Percentiles rank a stretch among this genome's conserved stretches.
Conservation (phyloP, 2,329 filamentous ascomycete species). For the Penicillium vulpinum region DNA sequence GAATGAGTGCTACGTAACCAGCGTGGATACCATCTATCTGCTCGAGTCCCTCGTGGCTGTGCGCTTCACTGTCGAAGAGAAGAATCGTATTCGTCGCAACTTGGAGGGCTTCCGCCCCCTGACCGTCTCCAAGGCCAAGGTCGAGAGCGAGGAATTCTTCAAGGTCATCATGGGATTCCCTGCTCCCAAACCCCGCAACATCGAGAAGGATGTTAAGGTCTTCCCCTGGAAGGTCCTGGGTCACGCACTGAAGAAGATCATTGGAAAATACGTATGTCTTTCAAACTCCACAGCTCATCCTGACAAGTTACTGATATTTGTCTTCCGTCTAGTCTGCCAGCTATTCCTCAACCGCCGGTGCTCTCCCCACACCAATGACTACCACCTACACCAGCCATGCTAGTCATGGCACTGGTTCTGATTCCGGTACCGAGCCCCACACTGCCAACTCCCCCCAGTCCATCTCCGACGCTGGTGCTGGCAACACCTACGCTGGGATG, state of each 20-base stretch:
- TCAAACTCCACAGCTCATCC: background rate
- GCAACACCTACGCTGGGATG: slow-evolving; percentile 47
- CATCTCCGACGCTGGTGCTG: slow-evolving; percentile 46
- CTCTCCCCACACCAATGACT: slow-evolving; percentile 40
- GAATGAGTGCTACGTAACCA: slow-evolving; percentile 87
- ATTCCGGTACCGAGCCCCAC: slow-evolving; percentile 50
- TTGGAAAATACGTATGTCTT: slow-evolving; percentile 82
- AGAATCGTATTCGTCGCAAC: slow-evolving; percentile 95
- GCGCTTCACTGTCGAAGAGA: slow-evolving; percentile 93
- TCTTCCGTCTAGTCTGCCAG: slow-evolving; percentile 58
- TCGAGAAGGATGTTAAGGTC: slow-evolving; percentile 98
- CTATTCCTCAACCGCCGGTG: slow-evolving; percentile 64
- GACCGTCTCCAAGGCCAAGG: slow-evolving; percentile 89
- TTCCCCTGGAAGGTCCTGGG: slow-evolving; percentile 93
- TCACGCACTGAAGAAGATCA: slow-evolving; percentile 92
- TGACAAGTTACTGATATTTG: slow-evolving; percentile 22
- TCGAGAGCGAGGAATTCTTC: slow-evolving; percentile 95
- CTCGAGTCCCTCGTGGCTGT: slow-evolving; percentile 85
- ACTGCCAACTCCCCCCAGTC: slow-evolving; percentile 52
- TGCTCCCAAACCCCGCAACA: slow-evolving; percentile 91
- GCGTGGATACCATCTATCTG: slow-evolving; percentile 94
- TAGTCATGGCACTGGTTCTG: slow-evolving; percentile 41
- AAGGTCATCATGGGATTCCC: slow-evolving; percentile 98
- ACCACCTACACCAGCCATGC: slow-evolving; percentile 41
- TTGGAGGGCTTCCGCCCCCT: slow-evolving; percentile 89